A percentile compares a stretch with the other conserved stretches of the same genome.
phyloP scores from a whole-genome alignment of 495 filamentous ascomycete species.

The Physcia stellaris region DNA sequence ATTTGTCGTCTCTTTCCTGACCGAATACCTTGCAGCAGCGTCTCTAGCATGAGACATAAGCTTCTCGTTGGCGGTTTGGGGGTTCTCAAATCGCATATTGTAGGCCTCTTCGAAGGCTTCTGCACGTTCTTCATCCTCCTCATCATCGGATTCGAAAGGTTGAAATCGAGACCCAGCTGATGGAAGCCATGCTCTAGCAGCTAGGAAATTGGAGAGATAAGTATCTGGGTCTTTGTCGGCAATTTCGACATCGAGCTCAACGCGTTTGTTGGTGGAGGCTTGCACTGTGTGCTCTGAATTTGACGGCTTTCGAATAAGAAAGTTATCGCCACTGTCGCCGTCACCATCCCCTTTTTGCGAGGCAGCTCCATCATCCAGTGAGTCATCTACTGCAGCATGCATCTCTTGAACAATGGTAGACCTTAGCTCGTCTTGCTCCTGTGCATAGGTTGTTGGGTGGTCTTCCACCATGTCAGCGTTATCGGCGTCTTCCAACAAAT shows the following conservation, averaged over 20 bases:
- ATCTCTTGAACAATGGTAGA: constrained; percentile 63
- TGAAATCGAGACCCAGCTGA: constrained; percentile 42
- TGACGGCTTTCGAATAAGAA: constrained; percentile 45
- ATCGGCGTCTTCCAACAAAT: constrained; percentile 52
- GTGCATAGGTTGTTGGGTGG: constrained; percentile 54
- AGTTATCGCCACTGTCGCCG: constrained; percentile 51
- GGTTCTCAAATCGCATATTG: constrained; percentile 93
- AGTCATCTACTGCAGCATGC: constrained; percentile 39
- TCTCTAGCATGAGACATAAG: constrained; percentile 80
- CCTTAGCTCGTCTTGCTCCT: constrained; percentile 78
- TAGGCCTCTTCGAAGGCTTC: constrained; percentile 88
- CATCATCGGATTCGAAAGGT: constrained; percentile 86
- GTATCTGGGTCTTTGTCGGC: constrained; percentile 86
- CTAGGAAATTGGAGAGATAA: constrained; percentile 81
- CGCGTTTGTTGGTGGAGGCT: constrained; percentile 27
- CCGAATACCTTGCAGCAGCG: constrained; percentile 60
- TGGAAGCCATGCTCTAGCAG: constrained; percentile 76
- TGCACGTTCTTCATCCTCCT: constrained; percentile 65
- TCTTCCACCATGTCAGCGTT: constrained; percentile 39
- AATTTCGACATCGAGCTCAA: constrained; percentile 49
- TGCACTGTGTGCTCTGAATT: constrained; percentile 18
- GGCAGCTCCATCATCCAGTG: constrained; percentile 9
- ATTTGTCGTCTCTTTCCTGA: constrained; percentile 67
- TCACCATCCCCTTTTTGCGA: constrained; percentile 23
- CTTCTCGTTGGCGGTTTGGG: constrained; percentile 66